These are phyloP conservation scores for Clarireedia paspali DNA, from an alignment of 2,329 filamentous ascomycete species.

Conservation along the genomic window DNA sequence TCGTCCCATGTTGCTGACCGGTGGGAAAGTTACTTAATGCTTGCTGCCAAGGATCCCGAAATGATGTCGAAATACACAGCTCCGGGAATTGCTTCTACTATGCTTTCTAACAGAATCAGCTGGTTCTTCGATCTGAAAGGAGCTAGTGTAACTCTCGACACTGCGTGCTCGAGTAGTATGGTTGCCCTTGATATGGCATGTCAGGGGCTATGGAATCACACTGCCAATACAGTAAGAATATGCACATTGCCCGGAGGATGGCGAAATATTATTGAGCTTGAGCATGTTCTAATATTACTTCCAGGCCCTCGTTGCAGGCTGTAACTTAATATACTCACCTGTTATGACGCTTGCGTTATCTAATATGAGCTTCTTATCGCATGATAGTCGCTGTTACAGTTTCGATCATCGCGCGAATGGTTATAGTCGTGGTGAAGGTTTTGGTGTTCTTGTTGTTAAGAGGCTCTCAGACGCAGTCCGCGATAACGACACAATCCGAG, in stretches of 20 bases:
- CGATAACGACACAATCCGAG: conserved; percentile 50
- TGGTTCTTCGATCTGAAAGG: conserved; percentile 44
- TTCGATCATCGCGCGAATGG: conserved; percentile 53
- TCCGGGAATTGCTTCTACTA: conserved; percentile 28
- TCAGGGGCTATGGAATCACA: conserved; percentile 33
- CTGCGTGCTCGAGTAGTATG: conserved; percentile 50
- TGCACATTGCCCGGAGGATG: neutral
- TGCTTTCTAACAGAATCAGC: conserved; percentile 46
- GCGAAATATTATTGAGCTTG: neutral
- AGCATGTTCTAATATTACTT: neutral
- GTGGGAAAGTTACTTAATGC: neutral
- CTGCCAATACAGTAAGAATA: neutral
- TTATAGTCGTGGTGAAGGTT: conserved; percentile 55
- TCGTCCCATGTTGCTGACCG: neutral
- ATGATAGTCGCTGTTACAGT: conserved; percentile 36
- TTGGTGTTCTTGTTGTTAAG: conserved; percentile 50
- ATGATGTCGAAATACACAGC: conserved; percentile 1
- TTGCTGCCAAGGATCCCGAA: conserved; percentile 1
- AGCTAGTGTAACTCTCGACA: conserved; percentile 48
- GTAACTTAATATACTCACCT: conserved; percentile 45
- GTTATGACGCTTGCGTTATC: conserved; percentile 29
- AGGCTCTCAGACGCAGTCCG: conserved; percentile 46
- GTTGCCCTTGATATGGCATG: conserved; percentile 46
- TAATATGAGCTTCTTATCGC: conserved; percentile 1
- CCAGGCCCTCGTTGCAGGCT: conserved; percentile 39